phyloP scores from a whole-genome alignment of 1,139 yeast genomes.

The Candida pseudoviswanathii region DNA sequence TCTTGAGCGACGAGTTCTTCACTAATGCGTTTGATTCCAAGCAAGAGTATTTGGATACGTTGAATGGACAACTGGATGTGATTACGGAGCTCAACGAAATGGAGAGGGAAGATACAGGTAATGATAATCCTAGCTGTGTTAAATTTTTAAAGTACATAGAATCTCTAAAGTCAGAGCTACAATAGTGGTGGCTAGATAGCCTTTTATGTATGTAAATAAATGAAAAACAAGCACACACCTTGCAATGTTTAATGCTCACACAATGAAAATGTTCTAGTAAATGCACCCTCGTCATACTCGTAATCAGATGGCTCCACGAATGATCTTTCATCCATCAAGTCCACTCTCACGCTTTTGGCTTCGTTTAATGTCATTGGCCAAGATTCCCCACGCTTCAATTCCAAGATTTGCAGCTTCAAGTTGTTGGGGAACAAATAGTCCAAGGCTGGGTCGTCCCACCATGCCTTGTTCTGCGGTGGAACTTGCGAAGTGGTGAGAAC shows the following conservation, averaged over 20 bases:
- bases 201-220: neutral
- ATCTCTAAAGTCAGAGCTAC: constrained; percentile 14
- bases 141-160: constrained; percentile 53
- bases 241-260: constrained; percentile 40
- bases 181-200: neutral
- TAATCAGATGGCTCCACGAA: constrained; percentile 12
- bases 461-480: constrained; percentile 44
- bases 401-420: constrained; percentile 13
- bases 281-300: constrained; percentile 17
- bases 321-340: constrained; percentile 38
- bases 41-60: constrained; percentile 26
- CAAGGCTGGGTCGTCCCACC: constrained; percentile 31
- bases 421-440: constrained; percentile 17
- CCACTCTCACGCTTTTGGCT: constrained; percentile 29
- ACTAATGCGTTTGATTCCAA: constrained; percentile 29
- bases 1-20: constrained; percentile 59
- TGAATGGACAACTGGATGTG: constrained; percentile 39
- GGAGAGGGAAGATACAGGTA: constrained; percentile 57
- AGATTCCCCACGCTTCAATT: constrained; percentile 10
- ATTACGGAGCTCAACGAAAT: constrained; percentile 59
- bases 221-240: too few species aligned
- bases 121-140: constrained; percentile 72
- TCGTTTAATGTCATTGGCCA: constrained; percentile 26
- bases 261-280: constrained; percentile 24
- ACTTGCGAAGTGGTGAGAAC: constrained; percentile 35